phyloP scores from a whole-genome alignment of 2,329 filamentous ascomycete genomes.

The Stemphylium vesicarium region DNA sequence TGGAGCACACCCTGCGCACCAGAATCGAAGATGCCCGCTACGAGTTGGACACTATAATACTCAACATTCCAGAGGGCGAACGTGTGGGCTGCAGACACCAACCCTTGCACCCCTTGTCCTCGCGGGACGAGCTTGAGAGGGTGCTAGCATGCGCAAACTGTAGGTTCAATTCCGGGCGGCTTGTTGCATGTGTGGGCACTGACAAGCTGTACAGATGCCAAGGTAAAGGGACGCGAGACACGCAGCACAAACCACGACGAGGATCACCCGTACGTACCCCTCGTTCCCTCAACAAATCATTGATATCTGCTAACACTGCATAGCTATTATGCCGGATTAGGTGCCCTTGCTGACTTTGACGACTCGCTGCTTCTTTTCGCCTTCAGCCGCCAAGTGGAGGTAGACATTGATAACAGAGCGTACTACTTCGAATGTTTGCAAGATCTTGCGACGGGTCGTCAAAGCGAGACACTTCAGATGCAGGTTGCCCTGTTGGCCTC shows the following conservation, averaged over 20 bases:
- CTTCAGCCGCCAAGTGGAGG: slow-evolving; percentile 64
- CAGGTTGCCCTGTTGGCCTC: slow-evolving; percentile 65
- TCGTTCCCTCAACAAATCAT: not conserved
- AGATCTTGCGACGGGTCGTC: slow-evolving; percentile 62
- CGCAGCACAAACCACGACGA: slow-evolving; percentile 42
- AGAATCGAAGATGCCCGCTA: slow-evolving; percentile 64
- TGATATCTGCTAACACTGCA: slow-evolving; percentile 23
- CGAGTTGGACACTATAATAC: slow-evolving; percentile 63
- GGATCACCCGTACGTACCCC: slow-evolving; percentile 42
- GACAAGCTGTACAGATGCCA: slow-evolving; percentile 30
- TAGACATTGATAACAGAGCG: slow-evolving; percentile 61
- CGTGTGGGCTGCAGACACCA: slow-evolving; percentile 38
- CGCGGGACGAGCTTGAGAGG: slow-evolving; percentile 49
- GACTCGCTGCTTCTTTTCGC: slow-evolving; percentile 67
- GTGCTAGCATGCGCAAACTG: slow-evolving; percentile 47
- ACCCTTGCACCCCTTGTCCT: slow-evolving; percentile 42
- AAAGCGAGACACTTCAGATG: slow-evolving; percentile 63
- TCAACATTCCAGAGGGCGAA: slow-evolving; percentile 44
- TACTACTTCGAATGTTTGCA: slow-evolving; percentile 72
- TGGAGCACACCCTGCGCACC: slow-evolving; percentile 32
- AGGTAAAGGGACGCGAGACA: slow-evolving; percentile 32
- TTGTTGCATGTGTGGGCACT: slow-evolving; percentile 11
- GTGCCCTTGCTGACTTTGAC: slow-evolving; percentile 66
- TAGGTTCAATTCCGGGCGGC: slow-evolving; percentile 18
- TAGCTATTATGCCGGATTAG: slow-evolving; percentile 67